phyloP scores from a whole-genome alignment of 2,329 filamentous ascomycete species.

The Xenoacremonium recifei region DNA sequence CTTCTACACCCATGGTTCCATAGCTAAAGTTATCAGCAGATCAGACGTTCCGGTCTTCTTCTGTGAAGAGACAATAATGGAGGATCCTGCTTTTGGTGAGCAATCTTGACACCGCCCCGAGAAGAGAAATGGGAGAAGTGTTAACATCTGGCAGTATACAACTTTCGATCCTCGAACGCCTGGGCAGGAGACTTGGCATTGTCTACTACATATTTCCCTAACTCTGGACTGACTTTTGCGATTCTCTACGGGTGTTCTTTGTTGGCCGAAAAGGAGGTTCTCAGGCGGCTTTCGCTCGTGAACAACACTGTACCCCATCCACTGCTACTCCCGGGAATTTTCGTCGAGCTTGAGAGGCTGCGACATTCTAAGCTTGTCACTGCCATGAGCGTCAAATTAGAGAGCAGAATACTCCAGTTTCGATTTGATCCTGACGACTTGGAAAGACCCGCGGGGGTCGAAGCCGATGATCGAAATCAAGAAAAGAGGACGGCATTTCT shows the following conservation, averaged over 20 bases:
- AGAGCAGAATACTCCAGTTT: neutral
- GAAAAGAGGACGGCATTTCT: conserved; percentile 2
- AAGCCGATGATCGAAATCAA: neutral
- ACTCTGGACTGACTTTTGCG: conserved; percentile 1
- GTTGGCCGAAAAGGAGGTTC: neutral
- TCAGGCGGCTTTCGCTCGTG: conserved; percentile 1
- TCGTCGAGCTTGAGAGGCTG: conserved; percentile 5
- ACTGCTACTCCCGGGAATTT: conserved; percentile 1
- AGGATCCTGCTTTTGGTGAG: neutral
- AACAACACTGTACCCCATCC: conserved; percentile 1
- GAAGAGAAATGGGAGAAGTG: neutral
- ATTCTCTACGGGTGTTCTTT: conserved; percentile 7
- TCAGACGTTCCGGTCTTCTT: conserved; percentile 5
- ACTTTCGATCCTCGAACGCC: conserved; percentile 7
- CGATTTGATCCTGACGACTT: neutral
- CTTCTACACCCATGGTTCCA: conserved; percentile 1
- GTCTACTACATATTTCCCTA: conserved; percentile 6
- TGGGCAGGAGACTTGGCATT: conserved; percentile 8
- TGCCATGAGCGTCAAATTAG: neutral
- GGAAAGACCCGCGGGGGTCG: neutral
- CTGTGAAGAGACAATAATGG: neutral
- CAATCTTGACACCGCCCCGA: neutral
- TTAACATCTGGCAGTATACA: conserved; percentile 6
- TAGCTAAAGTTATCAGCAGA: conserved; percentile 3
- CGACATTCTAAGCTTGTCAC: conserved; percentile 4